Base-by-base conservation (phyloP, 1,284 basidiomycete genomes). In the Meripilus lineatus region DNA sequence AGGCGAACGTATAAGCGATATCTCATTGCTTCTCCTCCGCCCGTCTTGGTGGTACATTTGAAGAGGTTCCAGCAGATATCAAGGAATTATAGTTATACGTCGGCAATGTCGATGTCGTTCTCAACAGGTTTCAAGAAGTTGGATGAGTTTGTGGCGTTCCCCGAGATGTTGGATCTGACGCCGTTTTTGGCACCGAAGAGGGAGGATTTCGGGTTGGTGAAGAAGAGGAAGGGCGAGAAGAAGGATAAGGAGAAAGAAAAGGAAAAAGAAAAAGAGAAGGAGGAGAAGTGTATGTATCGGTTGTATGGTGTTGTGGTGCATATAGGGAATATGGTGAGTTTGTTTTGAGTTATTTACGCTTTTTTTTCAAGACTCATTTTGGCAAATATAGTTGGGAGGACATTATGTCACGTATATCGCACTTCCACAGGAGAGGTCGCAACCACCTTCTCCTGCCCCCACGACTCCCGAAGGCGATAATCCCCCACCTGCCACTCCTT, bases 1-100 rank as follows among this genome's bases (percentile, higher is more conserved):
- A 80, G 89, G 2, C 75, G 88, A 5, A 92, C 92, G 13, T 92
- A 90, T 68, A 97, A 97, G 66, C 85, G 93, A 6, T 97, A 95
- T 64, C 80, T 97, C 48, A 89, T 97, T 56, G 79, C 86, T 4
- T 78, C 76, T 1, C 84, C 90, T 1, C 93, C 93, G 0, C 90
- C 91, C 0, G 79, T 96, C 23, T 77, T 97, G 46, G 89, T 95
- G 42, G 79, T 97, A 49, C 93, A 97, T 55, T 75, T 96, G 40
- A 97, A 96, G 69, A 78, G 93, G 25, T 97, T 97, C 69, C 90
- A 94, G 63, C 89, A 93, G 62, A 64, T 75, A 38, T 62, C 69
- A 45, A 71, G 72, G 64, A 58, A 62, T 35, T 66, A 73, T 28
- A n/a, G n/a, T n/a, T n/a, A n/a, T n/a, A n/a, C n/a, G n/a, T n/a